These are phyloP conservation scores for Xylaria sp. DNA, from an alignment of 2,329 filamentous ascomycete species.

Conservation along the genomic window DNA sequence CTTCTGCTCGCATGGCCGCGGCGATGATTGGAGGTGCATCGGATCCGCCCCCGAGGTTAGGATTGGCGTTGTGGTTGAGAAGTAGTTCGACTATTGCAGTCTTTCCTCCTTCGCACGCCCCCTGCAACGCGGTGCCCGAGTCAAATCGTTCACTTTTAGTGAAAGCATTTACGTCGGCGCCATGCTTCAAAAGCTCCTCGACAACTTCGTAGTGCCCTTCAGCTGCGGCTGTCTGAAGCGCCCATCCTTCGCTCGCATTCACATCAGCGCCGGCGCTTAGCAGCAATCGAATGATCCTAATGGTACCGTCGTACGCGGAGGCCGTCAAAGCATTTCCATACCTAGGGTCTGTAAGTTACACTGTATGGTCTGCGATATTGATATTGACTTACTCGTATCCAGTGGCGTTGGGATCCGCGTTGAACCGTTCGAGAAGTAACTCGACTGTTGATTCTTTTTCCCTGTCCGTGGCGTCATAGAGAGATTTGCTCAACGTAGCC, in stretches of 20 bases:
- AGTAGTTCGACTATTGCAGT: constrained; percentile 42
- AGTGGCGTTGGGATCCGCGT: constrained; percentile 43
- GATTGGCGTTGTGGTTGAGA: constrained; percentile 42
- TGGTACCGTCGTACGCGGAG: constrained; percentile 43
- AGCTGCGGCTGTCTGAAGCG: constrained; percentile 42
- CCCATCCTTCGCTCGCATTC: constrained; percentile 41
- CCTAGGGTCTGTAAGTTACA: constrained; percentile 22
- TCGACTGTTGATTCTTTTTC: constrained; percentile 43
- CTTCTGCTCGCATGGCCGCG: constrained; percentile 39
- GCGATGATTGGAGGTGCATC: constrained; percentile 42
- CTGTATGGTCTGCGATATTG: neutral
- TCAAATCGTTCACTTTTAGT: constrained; percentile 35
- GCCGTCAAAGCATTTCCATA: constrained; percentile 44
- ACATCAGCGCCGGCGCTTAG: constrained; percentile 39
- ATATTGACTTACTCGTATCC: constrained; percentile 40
- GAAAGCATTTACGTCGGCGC: constrained; percentile 41
- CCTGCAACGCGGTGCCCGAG: constrained; percentile 44
- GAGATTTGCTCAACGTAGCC: constrained; percentile 37
- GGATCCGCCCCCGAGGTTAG: constrained; percentile 41
- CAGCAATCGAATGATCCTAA: constrained; percentile 37
- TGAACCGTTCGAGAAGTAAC: constrained; percentile 39
- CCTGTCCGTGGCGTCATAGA: constrained; percentile 45
- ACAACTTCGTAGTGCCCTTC: constrained; percentile 42
- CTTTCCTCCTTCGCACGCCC: constrained; percentile 41
- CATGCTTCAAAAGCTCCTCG: constrained; percentile 38